A percentile compares a stretch with the other conserved stretches of the same genome.
Evolutionary conservation across 768 basidiomycete species (phyloP).

Genomic region (Russula ochroleuca): DNA sequence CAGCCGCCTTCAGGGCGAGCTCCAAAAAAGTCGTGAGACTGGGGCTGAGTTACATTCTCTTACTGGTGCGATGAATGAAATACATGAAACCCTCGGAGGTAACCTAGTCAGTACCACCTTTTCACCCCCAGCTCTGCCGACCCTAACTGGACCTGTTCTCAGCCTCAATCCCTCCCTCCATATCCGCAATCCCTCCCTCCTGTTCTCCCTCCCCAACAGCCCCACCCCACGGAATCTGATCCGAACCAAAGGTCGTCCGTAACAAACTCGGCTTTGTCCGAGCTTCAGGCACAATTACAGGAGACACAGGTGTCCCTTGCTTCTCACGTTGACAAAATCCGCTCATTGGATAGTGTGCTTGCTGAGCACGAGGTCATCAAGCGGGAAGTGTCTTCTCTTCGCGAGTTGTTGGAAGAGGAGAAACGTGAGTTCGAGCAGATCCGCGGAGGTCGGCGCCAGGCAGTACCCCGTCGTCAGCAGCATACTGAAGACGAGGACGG

Average conservation of each 20-base stretch:
- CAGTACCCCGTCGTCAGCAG: constrained; percentile 23
- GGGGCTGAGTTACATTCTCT: constrained; percentile 79
- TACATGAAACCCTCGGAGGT: constrained; percentile 87
- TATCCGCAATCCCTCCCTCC: constrained; percentile 66
- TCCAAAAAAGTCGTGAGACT: constrained; percentile 94
- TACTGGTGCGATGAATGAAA: constrained; percentile 78
- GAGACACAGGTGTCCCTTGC: constrained; percentile 80
- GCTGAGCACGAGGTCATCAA: constrained; percentile 83
- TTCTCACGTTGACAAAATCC: constrained; percentile 76
- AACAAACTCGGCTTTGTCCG: constrained; percentile 42
- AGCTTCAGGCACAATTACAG: constrained; percentile 76
- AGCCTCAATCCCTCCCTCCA: constrained; percentile 59
- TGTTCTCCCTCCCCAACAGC: constrained; percentile 40
- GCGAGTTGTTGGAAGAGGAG: constrained; percentile 67
- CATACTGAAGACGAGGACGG: constrained; percentile 29
- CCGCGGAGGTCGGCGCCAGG: constrained; percentile 29
- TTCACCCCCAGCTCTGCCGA: background rate
- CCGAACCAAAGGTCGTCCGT: constrained; percentile 24
- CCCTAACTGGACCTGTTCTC: constrained; percentile 9
- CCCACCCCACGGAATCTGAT: constrained; percentile 30
- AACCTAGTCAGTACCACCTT: constrained; percentile 51
- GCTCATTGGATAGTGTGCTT: constrained; percentile 74
- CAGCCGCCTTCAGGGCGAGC: constrained; percentile 81
- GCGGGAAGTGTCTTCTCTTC: constrained; percentile 66
- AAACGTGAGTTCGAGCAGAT: constrained; percentile 46